Percentiles rank a stretch among this genome's conserved stretches.
phyloP scores from a whole-genome alignment of 495 filamentous ascomycete species.

The Talaromyces borbonicus region DNA sequence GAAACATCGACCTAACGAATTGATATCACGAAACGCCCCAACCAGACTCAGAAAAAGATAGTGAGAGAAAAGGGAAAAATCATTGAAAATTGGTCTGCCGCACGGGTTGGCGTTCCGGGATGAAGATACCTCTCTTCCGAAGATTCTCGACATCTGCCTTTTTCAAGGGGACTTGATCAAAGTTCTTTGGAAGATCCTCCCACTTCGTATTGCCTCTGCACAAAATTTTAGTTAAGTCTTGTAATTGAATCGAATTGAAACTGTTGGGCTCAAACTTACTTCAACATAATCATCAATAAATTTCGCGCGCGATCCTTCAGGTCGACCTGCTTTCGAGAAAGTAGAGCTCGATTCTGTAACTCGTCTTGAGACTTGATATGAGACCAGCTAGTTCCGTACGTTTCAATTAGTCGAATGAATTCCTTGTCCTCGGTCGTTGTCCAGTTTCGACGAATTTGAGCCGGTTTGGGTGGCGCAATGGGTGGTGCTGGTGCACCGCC shows the following conservation, averaged over 20 bases:
- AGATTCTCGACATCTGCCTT: conserved; percentile 7
- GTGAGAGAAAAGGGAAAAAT: no score
- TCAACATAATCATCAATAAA: conserved; percentile 24
- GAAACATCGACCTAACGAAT: no score
- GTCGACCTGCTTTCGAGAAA: conserved; percentile 55
- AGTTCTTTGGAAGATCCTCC: conserved; percentile 4
- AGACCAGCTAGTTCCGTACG: conserved; percentile 17
- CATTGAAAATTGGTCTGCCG: not conserved
- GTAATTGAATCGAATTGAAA: no score
- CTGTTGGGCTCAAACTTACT: conserved; percentile 12
- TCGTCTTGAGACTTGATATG: conserved; percentile 20
- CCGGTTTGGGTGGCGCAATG: not conserved
- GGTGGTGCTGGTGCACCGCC: not conserved
- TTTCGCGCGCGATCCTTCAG: conserved; percentile 79
- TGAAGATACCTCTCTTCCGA: conserved; percentile 1
- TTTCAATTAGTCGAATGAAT: conserved; percentile 17
- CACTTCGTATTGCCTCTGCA: not conserved
- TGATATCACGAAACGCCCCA: no score
- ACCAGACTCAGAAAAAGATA: no score
- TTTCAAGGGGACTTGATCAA: conserved; percentile 6
- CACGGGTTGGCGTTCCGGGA: not conserved
- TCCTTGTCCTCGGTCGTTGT: conserved; percentile 19
- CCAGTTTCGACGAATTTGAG: conserved; percentile 11
- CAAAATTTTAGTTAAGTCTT: conserved; percentile 1
- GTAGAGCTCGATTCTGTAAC: not conserved